phyloP scores from a whole-genome alignment of 1,139 yeast genomes.

The Scheffersomyces stambukii region DNA sequence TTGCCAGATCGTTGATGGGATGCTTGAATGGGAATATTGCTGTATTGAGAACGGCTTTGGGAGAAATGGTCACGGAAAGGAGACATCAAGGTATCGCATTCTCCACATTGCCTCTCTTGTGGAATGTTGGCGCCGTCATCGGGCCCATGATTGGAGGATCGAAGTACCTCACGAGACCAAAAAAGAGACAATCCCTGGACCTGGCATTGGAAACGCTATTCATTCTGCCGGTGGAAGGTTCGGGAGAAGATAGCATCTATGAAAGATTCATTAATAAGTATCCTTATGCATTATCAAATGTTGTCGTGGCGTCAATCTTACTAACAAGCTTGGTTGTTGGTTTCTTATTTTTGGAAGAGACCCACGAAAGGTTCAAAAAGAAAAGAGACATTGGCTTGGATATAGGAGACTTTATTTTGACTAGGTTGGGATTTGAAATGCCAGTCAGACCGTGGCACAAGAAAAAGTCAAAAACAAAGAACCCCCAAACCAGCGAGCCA shows the following conservation, averaged over 20 bases:
- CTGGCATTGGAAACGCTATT: conserved; percentile 3
- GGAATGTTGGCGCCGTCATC: conserved; percentile 33
- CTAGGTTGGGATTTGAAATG: conserved; percentile 26
- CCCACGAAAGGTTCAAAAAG: conserved; percentile 42
- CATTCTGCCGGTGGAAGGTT: conserved; percentile 8
- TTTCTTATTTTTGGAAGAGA: conserved; percentile 57
- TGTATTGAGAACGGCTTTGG: conserved; percentile 34
- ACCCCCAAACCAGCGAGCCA: conserved; percentile 1
- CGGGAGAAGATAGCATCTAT: conserved; percentile 9
- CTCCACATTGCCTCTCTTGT: conserved; percentile 30
- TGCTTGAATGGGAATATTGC: conserved; percentile 34
- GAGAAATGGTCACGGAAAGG: conserved; percentile 34
- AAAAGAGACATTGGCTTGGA: conserved; percentile 50
- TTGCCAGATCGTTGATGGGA: conserved; percentile 31
- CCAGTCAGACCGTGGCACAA: conserved; percentile 33
- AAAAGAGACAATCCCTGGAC: conserved; percentile 5
- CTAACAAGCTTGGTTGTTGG: conserved; percentile 36
- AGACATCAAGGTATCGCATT: conserved; percentile 37
- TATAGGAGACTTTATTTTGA: conserved; percentile 44
- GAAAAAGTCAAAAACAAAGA: background rate
- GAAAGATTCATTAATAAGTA: conserved; percentile 31
- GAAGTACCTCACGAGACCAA: conserved; percentile 30
- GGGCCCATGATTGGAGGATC: conserved; percentile 62
- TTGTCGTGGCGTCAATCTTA: conserved; percentile 47
- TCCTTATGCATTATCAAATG: conserved; percentile 61